Base-by-base conservation (phyloP, 1,284 basidiomycete genomes). In the Pulveroboletus ridleyi region DNA sequence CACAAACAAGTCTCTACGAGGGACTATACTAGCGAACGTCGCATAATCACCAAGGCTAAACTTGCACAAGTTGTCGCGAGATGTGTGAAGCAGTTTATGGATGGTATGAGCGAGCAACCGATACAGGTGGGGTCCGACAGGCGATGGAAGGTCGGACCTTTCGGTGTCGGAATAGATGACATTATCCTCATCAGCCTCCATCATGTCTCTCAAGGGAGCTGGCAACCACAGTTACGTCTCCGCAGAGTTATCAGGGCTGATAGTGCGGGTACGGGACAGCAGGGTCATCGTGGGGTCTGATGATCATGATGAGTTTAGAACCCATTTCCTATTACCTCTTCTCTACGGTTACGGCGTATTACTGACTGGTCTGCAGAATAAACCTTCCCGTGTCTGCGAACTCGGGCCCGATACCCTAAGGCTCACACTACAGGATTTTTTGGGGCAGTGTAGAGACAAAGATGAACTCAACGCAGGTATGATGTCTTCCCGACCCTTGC, bases 161-260 rank as follows among this genome's bases (percentile, higher is more conserved):
- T 71, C 6, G 69, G 80, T 66, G 87, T 90, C 74, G 81, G 75
- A 49, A 77, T 89, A n/a, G 85, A 87, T 53, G 85, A 91, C 71
- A 75, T 91, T 49, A 75, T 86, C 56, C 83, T 92, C 56, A 84
- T 91, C 68, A 87, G 88, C 68, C 83, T 91, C 58, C 89, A 91
- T 76, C 89, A 92, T 65, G 89, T 91, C 58, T 90, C 88, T 20
- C 85, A 88, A 78, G 90, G 90, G 17, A 87, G 85, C 67, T 92
- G 90, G 89, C 89, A 91, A 69, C 89, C 88, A 18, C 88, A 90
- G 62, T 72, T 91, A 25, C 83, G 87, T 70, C 80, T 91, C 23
- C 59, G 56, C 15, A 47, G 53, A 13, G 6, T 10, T 17, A n/a
- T 53, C 22, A 39, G 15, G 11, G 17, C 35, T 9, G 3, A 18